Evolutionary conservation across 257 asterid genomes (phyloP).

Genomic region (Coffea canephora): DNA sequence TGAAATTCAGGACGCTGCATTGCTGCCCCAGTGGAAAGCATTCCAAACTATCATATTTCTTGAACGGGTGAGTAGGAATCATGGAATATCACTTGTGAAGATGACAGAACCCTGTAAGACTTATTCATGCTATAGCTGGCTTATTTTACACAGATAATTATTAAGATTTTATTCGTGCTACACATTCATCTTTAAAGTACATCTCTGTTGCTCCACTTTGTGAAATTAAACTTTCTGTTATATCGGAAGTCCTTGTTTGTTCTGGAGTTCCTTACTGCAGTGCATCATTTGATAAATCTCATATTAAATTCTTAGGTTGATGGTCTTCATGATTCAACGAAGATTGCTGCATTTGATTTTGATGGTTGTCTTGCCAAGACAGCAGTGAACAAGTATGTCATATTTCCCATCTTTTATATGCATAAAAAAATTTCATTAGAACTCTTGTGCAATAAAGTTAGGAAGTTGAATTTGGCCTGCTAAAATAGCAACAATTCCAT

Average conservation of each 20-base stretch:
- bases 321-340: conserved; percentile 70
- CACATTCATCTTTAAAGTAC: neutral
- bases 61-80: conserved; percentile 49
- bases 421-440: neutral
- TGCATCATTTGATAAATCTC: neutral
- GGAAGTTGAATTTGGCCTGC: neutral
- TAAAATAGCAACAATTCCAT: neutral
- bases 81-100: neutral
- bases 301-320: conserved; percentile 48
- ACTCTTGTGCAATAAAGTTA: neutral
- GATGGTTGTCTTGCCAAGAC: conserved; percentile 96
- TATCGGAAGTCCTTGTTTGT: neutral
- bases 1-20: conserved; percentile 58
- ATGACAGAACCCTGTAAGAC: neutral
- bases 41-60: conserved; percentile 87
- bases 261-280: neutral
- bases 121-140: neutral
- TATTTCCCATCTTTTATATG: conserved; percentile 13
- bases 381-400: conserved; percentile 70
- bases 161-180: neutral
- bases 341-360: conserved; percentile 98
- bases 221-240: conserved; percentile 9
- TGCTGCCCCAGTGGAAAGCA: conserved; percentile 88
- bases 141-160: neutral
- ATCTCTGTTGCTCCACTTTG: neutral